Percentiles rank a stretch among this genome's conserved stretches.
Evolutionary conservation across 176 grass and related monocot species (phyloP).

Genomic region (Oryza brachyantha): DNA sequence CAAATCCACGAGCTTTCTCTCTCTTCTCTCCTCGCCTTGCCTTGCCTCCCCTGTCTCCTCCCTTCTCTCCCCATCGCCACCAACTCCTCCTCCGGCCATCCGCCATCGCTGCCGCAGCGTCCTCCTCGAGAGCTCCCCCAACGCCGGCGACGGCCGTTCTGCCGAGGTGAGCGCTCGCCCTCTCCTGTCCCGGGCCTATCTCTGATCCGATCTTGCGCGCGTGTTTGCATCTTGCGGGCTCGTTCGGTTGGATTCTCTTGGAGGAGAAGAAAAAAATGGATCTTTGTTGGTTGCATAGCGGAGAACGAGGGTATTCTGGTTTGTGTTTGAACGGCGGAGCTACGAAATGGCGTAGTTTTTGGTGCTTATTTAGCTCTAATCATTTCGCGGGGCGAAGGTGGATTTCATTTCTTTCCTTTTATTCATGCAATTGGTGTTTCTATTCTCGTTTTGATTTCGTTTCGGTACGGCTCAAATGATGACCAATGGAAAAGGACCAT

Average conservation of each 20-base stretch:
- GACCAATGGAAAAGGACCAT: neutral
- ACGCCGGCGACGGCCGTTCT: neutral
- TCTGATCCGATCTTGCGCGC: conserved; percentile 14
- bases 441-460: conserved; percentile 12
- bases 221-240: neutral
- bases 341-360: conserved; percentile 8
- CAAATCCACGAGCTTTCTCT: conserved; percentile 34
- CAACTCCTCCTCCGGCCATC: conserved; percentile 8
- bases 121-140: neutral
- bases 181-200: neutral
- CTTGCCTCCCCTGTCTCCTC: too few relatives aligned
- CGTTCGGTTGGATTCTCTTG: neutral
- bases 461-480: conserved; percentile 1
- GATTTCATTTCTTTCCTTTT: conserved; percentile 5
- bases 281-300: neutral
- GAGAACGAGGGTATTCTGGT: neutral
- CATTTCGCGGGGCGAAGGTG: neutral
- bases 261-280: neutral
- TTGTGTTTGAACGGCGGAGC: neutral
- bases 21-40: neutral
- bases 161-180: conserved; percentile 25
- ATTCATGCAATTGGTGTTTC: neutral
- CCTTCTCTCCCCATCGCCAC: conserved; percentile 2
- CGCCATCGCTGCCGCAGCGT: neutral
- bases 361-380: conserved; percentile 12